Evolutionary conservation across 345 rosid genomes (phyloP), one percentile per base, ranked within the genome.

Genomic region (Schrenkiella parvula): DNA sequence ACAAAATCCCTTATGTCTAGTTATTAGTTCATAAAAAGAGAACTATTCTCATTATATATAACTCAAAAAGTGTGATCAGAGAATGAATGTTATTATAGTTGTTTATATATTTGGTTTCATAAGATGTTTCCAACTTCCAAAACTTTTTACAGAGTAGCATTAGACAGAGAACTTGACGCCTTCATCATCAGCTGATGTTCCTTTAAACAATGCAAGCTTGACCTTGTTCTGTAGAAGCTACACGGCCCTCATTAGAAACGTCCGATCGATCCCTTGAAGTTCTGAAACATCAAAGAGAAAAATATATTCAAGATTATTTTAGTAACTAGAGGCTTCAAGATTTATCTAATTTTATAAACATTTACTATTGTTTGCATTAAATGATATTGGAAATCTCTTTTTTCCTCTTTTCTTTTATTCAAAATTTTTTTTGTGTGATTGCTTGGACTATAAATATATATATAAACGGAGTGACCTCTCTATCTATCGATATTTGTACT

Each of bases 161-260:
- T 9, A 91, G 26, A 85, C 71, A 28, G 89, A 87, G 80, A 95
- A 95, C 67, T 95, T 95, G 34, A 95, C 82, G 17, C 99, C 99
- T 81, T 95, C 97, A 70, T 91, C 97, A 66, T 95, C 96, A 0
- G 99, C 80, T 46, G 96, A 85, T 68, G 93, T 83, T 64, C 97
- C 99, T 74, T 95, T 95, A 72, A 95, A 95, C 56, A 95, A 81
- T 26, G 91, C 92, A 64, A 89, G 92, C 84, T 91, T 89, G 51
- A 98, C 98, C 71, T 95, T 95, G 72, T 83, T 72, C 55, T 95
- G 96, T 3, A 95, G 86, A 25, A 87, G 62, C 75, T 88, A 89
- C 82, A 91, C 70, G 1, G 92, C 96, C 37, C 95, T 82, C 86
- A 82, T 82, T 75, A 95, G 76, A 60, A 89, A 74, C n/a, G 84